Evolutionary conservation across 2,329 filamentous ascomycete genomes (phyloP).

Genomic region (Cordyceps farinosa): DNA sequence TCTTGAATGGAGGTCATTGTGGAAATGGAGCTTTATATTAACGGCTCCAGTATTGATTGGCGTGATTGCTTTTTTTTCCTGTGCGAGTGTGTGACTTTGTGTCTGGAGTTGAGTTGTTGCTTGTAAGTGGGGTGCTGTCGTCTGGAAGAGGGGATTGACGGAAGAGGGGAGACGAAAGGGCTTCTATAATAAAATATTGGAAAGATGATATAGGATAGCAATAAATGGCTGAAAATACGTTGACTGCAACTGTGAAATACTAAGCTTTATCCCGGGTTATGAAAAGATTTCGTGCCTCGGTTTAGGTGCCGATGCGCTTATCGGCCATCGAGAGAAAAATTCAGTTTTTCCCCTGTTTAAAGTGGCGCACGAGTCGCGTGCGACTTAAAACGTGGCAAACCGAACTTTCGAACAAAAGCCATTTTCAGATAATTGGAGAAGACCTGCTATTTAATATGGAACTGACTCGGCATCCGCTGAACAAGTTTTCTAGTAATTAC

Average conservation of each 20-base stretch:
- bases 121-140: not conserved
- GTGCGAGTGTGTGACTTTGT: conserved; percentile 3
- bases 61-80: conserved; percentile 2
- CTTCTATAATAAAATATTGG: not conserved
- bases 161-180: not conserved
- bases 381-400: conserved; percentile 2
- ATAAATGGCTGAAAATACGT: not conserved
- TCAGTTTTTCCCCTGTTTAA: not conserved
- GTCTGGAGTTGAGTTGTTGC: not conserved
- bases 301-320: not conserved
- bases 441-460: not conserved
- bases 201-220: not conserved
- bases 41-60: not conserved
- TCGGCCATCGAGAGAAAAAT: not conserved
- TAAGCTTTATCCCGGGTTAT: not conserved
- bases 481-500: too few species aligned
- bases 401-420: not conserved
- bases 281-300: not conserved
- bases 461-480: too few species aligned
- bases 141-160: not conserved
- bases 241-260: not conserved
- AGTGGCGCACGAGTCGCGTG: conserved; percentile 7
- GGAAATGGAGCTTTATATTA: not conserved
- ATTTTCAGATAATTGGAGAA: not conserved
- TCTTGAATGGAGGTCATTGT: not conserved